Conservation (phyloP, 1,284 basidiomycete species). For the Irpex lacteus region DNA sequence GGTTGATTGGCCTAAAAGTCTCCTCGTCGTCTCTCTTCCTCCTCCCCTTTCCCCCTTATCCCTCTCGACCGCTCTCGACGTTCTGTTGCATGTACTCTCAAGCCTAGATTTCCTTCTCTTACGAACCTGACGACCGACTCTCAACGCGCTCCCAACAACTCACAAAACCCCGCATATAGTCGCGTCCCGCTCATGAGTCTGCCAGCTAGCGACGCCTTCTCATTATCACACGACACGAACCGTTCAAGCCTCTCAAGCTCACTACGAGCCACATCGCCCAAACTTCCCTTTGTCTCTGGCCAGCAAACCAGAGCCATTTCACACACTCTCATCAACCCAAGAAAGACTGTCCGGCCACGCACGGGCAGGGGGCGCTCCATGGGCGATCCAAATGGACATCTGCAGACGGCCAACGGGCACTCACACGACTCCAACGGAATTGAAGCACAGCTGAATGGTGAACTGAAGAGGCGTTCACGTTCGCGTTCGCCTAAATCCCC, state of each 20-base stretch:
- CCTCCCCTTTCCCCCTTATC: neutral
- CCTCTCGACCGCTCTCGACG: constrained; percentile 1
- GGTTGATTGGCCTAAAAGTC: neutral
- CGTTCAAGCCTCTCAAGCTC: constrained; percentile 32
- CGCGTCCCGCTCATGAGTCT: constrained; percentile 34
- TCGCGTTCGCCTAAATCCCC: neutral
- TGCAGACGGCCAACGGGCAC: neutral
- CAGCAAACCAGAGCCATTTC: constrained; percentile 9
- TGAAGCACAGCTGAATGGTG: neutral
- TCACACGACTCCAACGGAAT: neutral
- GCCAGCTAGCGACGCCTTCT: constrained; percentile 52
- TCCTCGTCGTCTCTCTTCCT: neutral
- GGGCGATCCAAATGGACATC: constrained; percentile 3
- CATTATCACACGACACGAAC: constrained; percentile 41
- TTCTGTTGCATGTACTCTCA: constrained; percentile 2
- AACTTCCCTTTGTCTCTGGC: constrained; percentile 36
- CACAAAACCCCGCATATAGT: neutral
- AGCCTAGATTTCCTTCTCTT: neutral
- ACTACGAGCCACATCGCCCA: constrained; percentile 43
- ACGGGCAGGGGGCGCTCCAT: constrained; percentile 8
- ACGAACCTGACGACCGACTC: constrained; percentile 6
- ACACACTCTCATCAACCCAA: constrained; percentile 5
- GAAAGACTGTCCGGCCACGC: constrained; percentile 9
- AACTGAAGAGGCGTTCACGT: neutral
- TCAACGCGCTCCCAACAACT: neutral